A percentile compares a stretch with the other conserved stretches of the same genome.
phyloP scores from a whole-genome alignment of 345 rosid genomes.

The Jatropha curcas region DNA sequence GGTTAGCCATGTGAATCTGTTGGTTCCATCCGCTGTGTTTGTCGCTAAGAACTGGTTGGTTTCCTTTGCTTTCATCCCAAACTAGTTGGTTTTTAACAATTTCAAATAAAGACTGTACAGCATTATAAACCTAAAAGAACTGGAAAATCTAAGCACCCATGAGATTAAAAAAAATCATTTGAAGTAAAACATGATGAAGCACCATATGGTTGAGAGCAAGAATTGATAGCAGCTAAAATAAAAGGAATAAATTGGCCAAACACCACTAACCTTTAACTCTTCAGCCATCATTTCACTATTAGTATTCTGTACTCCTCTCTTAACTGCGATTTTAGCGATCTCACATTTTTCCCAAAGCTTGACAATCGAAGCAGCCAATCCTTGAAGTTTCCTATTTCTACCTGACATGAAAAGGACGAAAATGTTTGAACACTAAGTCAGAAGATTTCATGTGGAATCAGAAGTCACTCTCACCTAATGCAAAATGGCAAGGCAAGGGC shows the following conservation, averaged over 20 bases:
- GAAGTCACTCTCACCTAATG: slow-evolving; percentile 51
- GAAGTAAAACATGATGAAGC: neutral
- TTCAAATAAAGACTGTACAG: neutral
- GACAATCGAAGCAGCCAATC: slow-evolving; percentile 74
- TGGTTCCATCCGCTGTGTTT: no score
- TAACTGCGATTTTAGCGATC: slow-evolving; percentile 87
- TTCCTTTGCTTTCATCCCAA: no score
- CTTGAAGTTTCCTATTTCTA: slow-evolving; percentile 83
- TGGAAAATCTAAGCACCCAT: slow-evolving; percentile 1
- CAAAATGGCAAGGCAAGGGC: slow-evolving; percentile 92
- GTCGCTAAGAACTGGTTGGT: no score
- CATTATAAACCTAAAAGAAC: neutral
- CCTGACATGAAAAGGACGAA: slow-evolving; percentile 47
- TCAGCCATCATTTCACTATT: slow-evolving; percentile 83
- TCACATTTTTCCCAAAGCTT: slow-evolving; percentile 99
- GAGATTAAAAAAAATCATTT: slow-evolving; percentile 4
- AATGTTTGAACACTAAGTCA: slow-evolving; percentile 15
- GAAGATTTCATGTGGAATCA: slow-evolving; percentile 13
- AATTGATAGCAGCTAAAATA: neutral
- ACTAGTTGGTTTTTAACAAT: no score
- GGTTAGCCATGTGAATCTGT: no score
- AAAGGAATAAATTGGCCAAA: neutral
- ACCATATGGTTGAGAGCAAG: neutral
- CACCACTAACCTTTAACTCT: slow-evolving; percentile 70
- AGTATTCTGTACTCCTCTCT: slow-evolving; percentile 85